Evolutionary conservation across 176 grass and related monocot species (phyloP), one percentile per base, ranked within the genome.

Genomic region (Miscanthus lutarioriparius): DNA sequence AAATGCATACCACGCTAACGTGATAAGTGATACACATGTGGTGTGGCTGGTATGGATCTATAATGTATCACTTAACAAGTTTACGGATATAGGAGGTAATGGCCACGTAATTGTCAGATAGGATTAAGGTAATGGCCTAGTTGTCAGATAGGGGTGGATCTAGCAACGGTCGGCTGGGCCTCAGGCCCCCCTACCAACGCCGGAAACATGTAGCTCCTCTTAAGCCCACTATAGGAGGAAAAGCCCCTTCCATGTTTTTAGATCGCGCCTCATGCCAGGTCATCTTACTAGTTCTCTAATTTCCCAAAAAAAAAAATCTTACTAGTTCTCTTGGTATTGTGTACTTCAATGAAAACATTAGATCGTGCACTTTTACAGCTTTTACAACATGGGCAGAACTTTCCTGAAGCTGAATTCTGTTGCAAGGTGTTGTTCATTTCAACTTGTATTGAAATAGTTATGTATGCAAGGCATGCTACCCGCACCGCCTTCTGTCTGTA

Each of bases 391-490:
- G 43, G 41, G 2, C 58, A 54, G 20, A 36, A 43, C n/a, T 36
- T 62, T 79, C n/a, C 47, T 28, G 8, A 65, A 72, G 40, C 41
- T 56, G 19, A 59, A 58, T 64, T 85, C 2, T 38, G 43, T 66
- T 10, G 9, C 65, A 39, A 87, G 15, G 25, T 75, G 36, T 49
- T 81, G 47, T 67, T 37, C 68, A 71, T 92, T 90, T 85, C 81
- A 92, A 75, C 39, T 85, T 82, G 74, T 80, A 87, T 82, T 79
- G 81, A 82, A 92, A 87, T 27, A 44, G 54, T 74, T 74, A 30
- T 78, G 66, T 90, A 85, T 27, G 32, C 36, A 71, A 80, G 47
- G 72, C 58, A 88, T 85, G 79, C 74, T 84, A 78, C 26, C 19
- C 82, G 62, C 73, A 84, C 47, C 9, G 26, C 44, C 73, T 83